phyloP scores from a whole-genome alignment of 2,329 filamentous ascomycete species.

The Lanzia echinophila region DNA sequence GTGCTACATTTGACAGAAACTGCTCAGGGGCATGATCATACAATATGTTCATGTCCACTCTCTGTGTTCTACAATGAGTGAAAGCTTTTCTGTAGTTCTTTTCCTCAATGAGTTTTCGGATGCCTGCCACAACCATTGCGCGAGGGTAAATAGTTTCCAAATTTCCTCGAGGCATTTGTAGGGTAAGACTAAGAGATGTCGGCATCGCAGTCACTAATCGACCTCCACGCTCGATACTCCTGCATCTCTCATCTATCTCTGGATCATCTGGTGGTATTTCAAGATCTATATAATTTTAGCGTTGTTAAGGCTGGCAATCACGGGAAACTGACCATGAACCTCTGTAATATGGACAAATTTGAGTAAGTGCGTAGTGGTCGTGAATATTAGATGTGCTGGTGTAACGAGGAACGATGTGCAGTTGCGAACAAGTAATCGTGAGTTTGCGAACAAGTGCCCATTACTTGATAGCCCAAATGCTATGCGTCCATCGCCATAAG shows the following conservation, averaged over 20 bases:
- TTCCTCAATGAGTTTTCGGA: slow-evolving; percentile 70
- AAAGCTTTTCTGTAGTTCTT: slow-evolving; percentile 83
- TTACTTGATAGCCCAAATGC: slow-evolving; percentile 60
- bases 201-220: slow-evolving; percentile 85
- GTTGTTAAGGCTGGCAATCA: neutral
- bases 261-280: slow-evolving; percentile 82
- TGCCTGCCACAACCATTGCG: slow-evolving; percentile 85
- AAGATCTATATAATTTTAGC: slow-evolving; percentile 49
- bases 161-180: slow-evolving; percentile 96
- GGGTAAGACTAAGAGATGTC: slow-evolving; percentile 72
- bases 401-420: slow-evolving; percentile 89
- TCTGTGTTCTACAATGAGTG: slow-evolving; percentile 78
- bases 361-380: slow-evolving; percentile 83
- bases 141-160: slow-evolving; percentile 91
- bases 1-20: slow-evolving; percentile 67
- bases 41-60: slow-evolving; percentile 96
- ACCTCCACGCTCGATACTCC: slow-evolving; percentile 85
- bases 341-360: slow-evolving; percentile 83
- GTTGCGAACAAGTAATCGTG: slow-evolving; percentile 68
- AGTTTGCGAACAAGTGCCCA: slow-evolving; percentile 74
- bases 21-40: slow-evolving; percentile 87
- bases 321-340: slow-evolving; percentile 47
- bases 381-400: slow-evolving; percentile 77
- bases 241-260: slow-evolving; percentile 84
- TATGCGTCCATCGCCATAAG: slow-evolving; percentile 20